A percentile compares a stretch with the other conserved stretches of the same genome.
Conservation (phyloP, 306 rosid species). For the Castanea crenata region DNA sequence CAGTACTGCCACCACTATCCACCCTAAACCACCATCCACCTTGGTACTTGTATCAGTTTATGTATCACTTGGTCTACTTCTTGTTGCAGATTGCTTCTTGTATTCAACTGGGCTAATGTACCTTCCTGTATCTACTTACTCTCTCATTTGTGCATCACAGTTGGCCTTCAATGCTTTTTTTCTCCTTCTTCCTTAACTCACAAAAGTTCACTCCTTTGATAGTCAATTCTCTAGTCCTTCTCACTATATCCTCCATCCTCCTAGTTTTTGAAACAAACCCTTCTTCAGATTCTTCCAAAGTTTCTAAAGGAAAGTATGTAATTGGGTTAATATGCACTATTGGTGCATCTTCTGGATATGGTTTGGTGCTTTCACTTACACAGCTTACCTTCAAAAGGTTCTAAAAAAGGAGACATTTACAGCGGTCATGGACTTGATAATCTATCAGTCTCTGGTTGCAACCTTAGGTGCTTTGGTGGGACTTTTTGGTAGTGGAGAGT, state of each 20-base stretch:
- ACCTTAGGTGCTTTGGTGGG: conserved; percentile 27
- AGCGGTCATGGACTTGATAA: conserved; percentile 30
- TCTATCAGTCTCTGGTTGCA: conserved; percentile 23
- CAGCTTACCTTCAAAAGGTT: conserved; percentile 39
- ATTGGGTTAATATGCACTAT: conserved; percentile 48
- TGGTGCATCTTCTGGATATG: conserved; percentile 37
- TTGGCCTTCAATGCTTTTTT: conserved; percentile 56
- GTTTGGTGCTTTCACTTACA: conserved; percentile 29
- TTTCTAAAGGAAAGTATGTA: conserved; percentile 23
- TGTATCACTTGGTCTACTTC: conserved; percentile 32
- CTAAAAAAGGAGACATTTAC: conserved; percentile 38
- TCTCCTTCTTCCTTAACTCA: conserved; percentile 55
- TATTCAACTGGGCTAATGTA: conserved; percentile 40
- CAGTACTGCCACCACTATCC: neutral
- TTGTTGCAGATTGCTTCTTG: conserved; percentile 32
- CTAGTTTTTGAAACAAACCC: conserved; percentile 32
- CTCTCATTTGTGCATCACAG: conserved; percentile 48
- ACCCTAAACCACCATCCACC: conserved; percentile 16
- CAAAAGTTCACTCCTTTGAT: conserved; percentile 50
- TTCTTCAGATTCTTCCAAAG: neutral
- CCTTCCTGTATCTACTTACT: conserved; percentile 59
- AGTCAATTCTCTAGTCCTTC: conserved; percentile 49
- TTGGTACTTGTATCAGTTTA: conserved; percentile 17
- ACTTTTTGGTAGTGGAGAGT: conserved; percentile 47
- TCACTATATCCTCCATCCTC: conserved; percentile 51